Evolutionary conservation across 257 asterid species (phyloP), one percentile per base, ranked within the genome.

Genomic region (Solanum chiquidenum): DNA sequence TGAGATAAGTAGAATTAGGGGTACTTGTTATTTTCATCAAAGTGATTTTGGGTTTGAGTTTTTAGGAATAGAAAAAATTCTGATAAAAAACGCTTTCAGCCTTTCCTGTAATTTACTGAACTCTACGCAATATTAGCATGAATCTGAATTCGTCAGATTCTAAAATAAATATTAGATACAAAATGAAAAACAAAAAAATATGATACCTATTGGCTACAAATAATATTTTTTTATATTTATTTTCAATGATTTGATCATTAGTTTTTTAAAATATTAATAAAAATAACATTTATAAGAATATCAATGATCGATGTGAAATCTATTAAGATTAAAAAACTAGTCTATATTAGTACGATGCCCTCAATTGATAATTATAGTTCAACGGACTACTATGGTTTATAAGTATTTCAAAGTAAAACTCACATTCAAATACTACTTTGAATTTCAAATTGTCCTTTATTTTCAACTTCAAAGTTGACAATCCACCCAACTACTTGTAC

Each of bases 1-100:
- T 55, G 64, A 20, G 64, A 55, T 25, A 6, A 64, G 72, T 64
- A n/a, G 33, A 64, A n/a, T 16, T 21, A 8, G 2, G 60, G 60
- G 60, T 58, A 0, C 5, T 58, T 21, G 10, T 20, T 1, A 62
- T 64, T 64, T 64, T 23, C 3, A 60, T 38, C 27, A 1, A 0
- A 9, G 31, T 10, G 71, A 62, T 11, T 62, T 62, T 1, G 6
- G 1, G 7, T 62, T 62, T 23, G 14, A 23, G 31, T 9, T 62
- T 60, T 62, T 62, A 9, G 6, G 6, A 60, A 60, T 60, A 60
- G 69, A 60, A 60, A 21, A 58, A 60, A 0, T 0, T 21, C 0
- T 9, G 3, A 60, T 21, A 21, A 4, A 12, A 62, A 62, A 23
- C 3, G 0, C 6, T 62, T 62, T 0, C 12, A 1, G 7, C 0